phyloP scores from a whole-genome alignment of 2,329 filamentous ascomycete species.

The Arthrobotrys entomopaga region DNA sequence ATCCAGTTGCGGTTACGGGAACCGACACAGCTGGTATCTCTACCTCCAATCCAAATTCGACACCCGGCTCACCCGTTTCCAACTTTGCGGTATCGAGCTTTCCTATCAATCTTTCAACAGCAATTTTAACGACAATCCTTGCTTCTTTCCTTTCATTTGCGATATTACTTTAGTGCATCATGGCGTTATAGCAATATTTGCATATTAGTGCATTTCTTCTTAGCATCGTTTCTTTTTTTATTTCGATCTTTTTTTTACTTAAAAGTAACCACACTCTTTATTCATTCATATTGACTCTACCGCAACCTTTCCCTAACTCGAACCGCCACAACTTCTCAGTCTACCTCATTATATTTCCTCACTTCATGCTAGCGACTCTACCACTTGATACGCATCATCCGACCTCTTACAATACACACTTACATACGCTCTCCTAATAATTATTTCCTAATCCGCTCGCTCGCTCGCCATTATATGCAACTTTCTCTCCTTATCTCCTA shows the following conservation, averaged over 20 bases:
- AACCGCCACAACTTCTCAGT: not conserved
- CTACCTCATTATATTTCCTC: constrained; percentile 8
- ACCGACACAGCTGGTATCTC: constrained; percentile 12
- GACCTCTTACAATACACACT: not conserved
- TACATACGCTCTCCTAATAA: not conserved
- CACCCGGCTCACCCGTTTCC: constrained; percentile 33
- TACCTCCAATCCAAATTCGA: constrained; percentile 17
- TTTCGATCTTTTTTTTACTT: constrained; percentile 5
- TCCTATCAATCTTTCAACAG: constrained; percentile 1
- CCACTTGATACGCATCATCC: not conserved
- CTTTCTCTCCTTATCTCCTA: too few relatives aligned
- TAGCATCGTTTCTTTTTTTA: constrained; percentile 17
- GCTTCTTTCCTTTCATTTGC: constrained; percentile 39
- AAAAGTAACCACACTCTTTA: constrained; percentile 14
- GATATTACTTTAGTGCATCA: constrained; percentile 41
- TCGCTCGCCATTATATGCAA: too few relatives aligned
- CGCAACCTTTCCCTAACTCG: not conserved
- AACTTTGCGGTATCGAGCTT: constrained; percentile 9
- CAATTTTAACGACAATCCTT: constrained; percentile 25
- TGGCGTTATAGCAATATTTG: constrained; percentile 45
- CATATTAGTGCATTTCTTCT: constrained; percentile 23
- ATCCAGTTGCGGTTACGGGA: constrained; percentile 59
- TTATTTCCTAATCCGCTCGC: constrained; percentile 11
- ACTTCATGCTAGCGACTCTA: not conserved
- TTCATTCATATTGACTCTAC: constrained; percentile 6